Percentiles rank a stretch among this genome's conserved stretches.
Evolutionary conservation across 441 rosid species (phyloP).

Genomic region (Gossypium laxum): DNA sequence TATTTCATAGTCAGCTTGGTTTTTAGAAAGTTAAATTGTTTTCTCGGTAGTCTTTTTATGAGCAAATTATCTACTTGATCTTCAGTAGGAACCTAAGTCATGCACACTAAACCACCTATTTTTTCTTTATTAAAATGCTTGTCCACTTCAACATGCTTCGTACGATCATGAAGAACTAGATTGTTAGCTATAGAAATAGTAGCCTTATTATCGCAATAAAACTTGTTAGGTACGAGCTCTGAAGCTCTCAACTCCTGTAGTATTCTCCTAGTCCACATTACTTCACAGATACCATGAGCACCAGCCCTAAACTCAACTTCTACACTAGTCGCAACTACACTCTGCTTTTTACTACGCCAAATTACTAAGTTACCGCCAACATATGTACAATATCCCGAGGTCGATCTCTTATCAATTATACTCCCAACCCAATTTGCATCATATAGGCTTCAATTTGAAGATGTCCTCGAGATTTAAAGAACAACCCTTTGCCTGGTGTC

Average conservation of each 20-base stretch:
- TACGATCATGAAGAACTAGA: neutral
- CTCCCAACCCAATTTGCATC: neutral
- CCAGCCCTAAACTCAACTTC: neutral
- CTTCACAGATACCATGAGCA: neutral
- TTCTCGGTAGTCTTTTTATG: neutral
- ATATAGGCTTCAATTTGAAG: neutral
- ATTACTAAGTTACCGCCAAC: neutral
- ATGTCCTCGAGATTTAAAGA: neutral
- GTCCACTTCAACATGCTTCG: neutral
- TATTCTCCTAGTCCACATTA: neutral
- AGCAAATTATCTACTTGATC: neutral
- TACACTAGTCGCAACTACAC: neutral
- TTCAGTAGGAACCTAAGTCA: neutral
- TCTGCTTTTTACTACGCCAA: neutral
- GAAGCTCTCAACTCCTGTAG: neutral
- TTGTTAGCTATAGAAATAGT: neutral
- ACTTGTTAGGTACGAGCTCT: neutral
- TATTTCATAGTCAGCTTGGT: neutral
- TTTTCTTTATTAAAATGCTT: neutral
- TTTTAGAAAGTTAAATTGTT: neutral
- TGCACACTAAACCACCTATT: neutral
- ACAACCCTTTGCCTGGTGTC: neutral
- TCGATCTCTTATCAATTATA: neutral
- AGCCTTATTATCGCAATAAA: neutral
- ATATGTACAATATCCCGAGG: neutral